These are phyloP conservation scores for Alternaria metachromatica DNA, from an alignment of 2,329 filamentous ascomycete genomes.

Conservation along the genomic window DNA sequence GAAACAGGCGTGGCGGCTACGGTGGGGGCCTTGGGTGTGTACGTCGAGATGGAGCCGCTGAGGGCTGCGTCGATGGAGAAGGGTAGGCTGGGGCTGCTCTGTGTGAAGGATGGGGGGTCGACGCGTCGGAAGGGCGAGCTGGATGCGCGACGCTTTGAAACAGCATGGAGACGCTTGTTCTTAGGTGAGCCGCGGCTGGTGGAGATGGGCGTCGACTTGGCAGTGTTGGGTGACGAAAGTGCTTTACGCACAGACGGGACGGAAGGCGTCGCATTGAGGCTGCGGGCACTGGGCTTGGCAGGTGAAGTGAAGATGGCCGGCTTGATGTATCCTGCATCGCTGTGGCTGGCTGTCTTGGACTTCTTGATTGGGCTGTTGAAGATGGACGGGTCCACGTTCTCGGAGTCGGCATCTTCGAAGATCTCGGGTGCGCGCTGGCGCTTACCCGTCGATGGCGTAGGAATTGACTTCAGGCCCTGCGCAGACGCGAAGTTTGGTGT, in stretches of 20 bases:
- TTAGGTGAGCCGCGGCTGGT: constrained; percentile 77
- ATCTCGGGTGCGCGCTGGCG: constrained; percentile 52
- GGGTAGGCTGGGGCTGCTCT: constrained; percentile 60
- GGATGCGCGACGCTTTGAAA: constrained; percentile 71
- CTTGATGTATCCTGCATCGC: constrained; percentile 46
- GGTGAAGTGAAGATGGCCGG: constrained; percentile 46
- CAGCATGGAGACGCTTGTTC: constrained; percentile 71
- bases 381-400: constrained; percentile 65
- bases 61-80: constrained; percentile 88
- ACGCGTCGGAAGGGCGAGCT: constrained; percentile 69
- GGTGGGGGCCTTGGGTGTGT: constrained; percentile 55
- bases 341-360: constrained; percentile 50
- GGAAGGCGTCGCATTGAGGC: constrained; percentile 36
- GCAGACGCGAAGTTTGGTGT: constrained; percentile 40
- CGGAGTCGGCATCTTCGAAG: constrained; percentile 59
- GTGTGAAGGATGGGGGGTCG: constrained; percentile 70
- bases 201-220: constrained; percentile 52
- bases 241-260: constrained; percentile 47
- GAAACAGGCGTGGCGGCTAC: constrained; percentile 40
- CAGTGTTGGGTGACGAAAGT: constrained; percentile 51
- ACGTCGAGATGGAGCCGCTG: constrained; percentile 73
- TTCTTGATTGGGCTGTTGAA: constrained; percentile 62
- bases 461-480: constrained; percentile 34
- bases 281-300: constrained; percentile 26
- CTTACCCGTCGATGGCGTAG: constrained; percentile 50